Percentiles rank a stretch among this genome's conserved stretches.
Conservation (phyloP, 495 filamentous ascomycete genomes). For the Penicillium goetzii region DNA sequence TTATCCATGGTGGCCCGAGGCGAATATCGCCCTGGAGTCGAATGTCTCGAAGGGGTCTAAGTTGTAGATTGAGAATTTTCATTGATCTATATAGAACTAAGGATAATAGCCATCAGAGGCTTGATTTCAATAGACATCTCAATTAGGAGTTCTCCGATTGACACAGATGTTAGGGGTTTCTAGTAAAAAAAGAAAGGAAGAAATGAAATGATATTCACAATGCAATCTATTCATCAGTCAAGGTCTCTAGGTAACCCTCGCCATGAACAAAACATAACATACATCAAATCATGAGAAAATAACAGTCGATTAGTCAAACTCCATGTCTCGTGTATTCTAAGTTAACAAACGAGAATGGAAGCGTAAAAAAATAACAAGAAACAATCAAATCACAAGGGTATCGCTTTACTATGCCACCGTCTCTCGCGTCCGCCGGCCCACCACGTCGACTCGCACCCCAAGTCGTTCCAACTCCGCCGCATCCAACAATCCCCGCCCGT, state of each 20-base stretch:
- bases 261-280: not conserved
- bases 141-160: not conserved
- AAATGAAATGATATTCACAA: not conserved
- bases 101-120: not conserved
- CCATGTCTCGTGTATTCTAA: constrained; percentile 8
- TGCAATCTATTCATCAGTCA: not conserved
- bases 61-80: constrained; percentile 1
- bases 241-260: not conserved
- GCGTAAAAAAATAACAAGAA: not conserved
- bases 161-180: not conserved
- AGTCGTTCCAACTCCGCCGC: constrained; percentile 55
- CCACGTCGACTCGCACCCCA: constrained; percentile 49
- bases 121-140: not conserved
- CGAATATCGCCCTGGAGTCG: constrained; percentile 20
- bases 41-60: constrained; percentile 22
- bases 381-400: constrained; percentile 8
- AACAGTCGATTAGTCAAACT: constrained; percentile 1
- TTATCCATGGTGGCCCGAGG: constrained; percentile 36
- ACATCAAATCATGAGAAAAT: not conserved
- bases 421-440: constrained; percentile 26
- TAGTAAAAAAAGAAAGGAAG: not conserved
- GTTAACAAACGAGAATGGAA: not conserved
- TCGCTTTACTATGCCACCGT: constrained; percentile 11
- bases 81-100: not conserved
- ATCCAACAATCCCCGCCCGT: constrained; percentile 68